phyloP scores from a whole-genome alignment of 106 monocot species.

The Dendrobium officinale region DNA sequence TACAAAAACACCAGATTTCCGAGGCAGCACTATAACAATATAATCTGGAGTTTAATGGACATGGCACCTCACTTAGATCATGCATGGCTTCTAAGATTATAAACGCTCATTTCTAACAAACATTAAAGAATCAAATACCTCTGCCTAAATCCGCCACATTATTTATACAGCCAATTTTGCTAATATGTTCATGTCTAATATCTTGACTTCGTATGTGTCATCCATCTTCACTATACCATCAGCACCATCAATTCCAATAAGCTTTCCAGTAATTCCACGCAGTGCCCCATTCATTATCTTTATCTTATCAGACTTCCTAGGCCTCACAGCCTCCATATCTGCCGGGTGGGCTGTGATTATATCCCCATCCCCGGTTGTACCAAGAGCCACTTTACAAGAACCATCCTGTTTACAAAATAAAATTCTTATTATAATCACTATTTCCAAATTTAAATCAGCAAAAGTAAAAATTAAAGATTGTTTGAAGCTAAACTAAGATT shows the following conservation, averaged over 20 bases:
- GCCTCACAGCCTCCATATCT: conserved; percentile 63
- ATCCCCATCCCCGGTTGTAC: conserved; percentile 42
- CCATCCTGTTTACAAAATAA: conserved; percentile 52
- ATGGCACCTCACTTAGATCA: too few relatives aligned
- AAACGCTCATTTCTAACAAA: too few relatives aligned
- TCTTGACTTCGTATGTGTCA: conserved; percentile 72
- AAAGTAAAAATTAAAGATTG: not conserved
- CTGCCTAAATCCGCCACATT: too few relatives aligned
- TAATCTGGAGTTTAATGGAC: too few relatives aligned
- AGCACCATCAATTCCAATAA: conserved; percentile 85
- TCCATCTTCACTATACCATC: conserved; percentile 92
- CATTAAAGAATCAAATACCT: too few relatives aligned
- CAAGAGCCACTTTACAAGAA: conserved; percentile 57
- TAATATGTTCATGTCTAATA: conserved; percentile 75
- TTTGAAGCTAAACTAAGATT: too few relatives aligned
- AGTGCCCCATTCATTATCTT: conserved; percentile 68
- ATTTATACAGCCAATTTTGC: conserved; percentile 53
- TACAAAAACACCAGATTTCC: too few relatives aligned
- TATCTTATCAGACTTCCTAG: conserved; percentile 85
- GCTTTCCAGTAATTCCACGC: conserved; percentile 70
- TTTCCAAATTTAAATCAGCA: not conserved
- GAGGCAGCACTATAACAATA: too few relatives aligned
- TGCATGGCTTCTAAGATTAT: too few relatives aligned
- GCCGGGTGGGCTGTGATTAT: conserved; percentile 28
- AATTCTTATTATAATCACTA: not conserved